A percentile compares a stretch with the other conserved stretches of the same genome.
Evolutionary conservation across 2,329 filamentous ascomycete species (phyloP).

Genomic region (Stemphylium lycopersici): DNA sequence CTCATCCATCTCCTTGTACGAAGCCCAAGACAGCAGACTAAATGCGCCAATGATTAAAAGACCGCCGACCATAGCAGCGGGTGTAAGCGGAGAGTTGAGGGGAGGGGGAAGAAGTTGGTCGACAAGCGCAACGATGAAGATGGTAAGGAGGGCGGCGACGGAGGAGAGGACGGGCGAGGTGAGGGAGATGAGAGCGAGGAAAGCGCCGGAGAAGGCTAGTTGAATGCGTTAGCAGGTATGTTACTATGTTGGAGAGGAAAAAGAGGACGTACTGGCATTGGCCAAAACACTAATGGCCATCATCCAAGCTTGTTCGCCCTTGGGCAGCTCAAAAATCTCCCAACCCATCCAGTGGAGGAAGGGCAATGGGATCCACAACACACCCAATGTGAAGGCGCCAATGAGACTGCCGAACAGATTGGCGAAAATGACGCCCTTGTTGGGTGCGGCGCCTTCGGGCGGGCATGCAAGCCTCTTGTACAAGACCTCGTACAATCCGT

Average conservation of each 20-base stretch:
- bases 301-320: conserved; percentile 77
- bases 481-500: conserved; percentile 95
- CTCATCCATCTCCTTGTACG: conserved; percentile 90
- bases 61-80: conserved; percentile 80
- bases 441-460: conserved; percentile 81
- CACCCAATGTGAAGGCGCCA: conserved; percentile 80
- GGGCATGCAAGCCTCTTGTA: conserved; percentile 95
- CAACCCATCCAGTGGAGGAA: conserved; percentile 78
- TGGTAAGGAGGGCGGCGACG: conserved; percentile 91
- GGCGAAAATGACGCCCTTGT: conserved; percentile 94
- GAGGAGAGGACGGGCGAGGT: conserved; percentile 92
- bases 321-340: conserved; percentile 83
- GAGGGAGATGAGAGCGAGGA: conserved; percentile 89
- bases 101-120: conserved; percentile 80
- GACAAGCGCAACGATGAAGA: conserved; percentile 92
- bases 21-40: conserved; percentile 84
- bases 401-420: conserved; percentile 91
- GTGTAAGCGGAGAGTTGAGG: conserved; percentile 72
- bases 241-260: background rate
- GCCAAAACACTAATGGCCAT: conserved; percentile 80
- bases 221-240: conserved; percentile 12
- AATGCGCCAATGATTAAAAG: conserved; percentile 88
- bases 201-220: conserved; percentile 81
- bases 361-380: conserved; percentile 92
- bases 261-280: conserved; percentile 71